Conservation (phyloP, 1,139 yeast genomes). For the Scheffersomyces parashehatae region DNA sequence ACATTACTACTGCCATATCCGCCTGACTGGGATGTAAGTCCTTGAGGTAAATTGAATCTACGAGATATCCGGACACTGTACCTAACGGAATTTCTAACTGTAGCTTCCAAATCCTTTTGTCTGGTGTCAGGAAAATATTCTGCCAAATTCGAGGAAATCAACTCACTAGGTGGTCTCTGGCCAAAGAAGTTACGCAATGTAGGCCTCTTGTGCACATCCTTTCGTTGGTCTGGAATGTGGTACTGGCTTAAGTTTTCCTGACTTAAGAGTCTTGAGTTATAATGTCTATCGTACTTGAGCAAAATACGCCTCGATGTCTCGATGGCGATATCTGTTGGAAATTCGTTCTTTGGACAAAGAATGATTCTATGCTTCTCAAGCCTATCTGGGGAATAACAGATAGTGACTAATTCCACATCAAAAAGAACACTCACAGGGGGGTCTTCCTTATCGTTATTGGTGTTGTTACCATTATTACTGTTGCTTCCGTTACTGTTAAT, state of each 20-base stretch:
- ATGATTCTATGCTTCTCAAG: constrained; percentile 73
- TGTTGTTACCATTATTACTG: constrained; percentile 26
- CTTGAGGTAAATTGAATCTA: constrained; percentile 30
- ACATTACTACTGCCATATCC: constrained; percentile 21
- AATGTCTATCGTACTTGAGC: constrained; percentile 32
- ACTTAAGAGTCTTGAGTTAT: constrained; percentile 11
- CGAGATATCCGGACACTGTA: constrained; percentile 65
- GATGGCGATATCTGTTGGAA: constrained; percentile 69
- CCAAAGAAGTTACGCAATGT: constrained; percentile 66
- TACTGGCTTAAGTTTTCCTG: constrained; percentile 21
- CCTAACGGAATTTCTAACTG: constrained; percentile 81
- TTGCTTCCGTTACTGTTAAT: constrained; percentile 7
- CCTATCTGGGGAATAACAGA: constrained; percentile 75
- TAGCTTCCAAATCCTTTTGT: constrained; percentile 69
- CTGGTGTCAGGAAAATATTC: constrained; percentile 91
- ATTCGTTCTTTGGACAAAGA: constrained; percentile 61
- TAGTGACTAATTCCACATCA: constrained; percentile 80
- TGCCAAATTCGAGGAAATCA: constrained; percentile 84
- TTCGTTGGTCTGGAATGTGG: constrained; percentile 25
- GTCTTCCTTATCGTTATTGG: constrained; percentile 25
- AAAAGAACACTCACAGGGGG: constrained; percentile 51
- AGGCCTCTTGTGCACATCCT: constrained; percentile 12
- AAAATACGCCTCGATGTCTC: constrained; percentile 55
- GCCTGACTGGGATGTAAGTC: constrained; percentile 9
- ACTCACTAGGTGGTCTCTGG: constrained; percentile 91